Base-by-base conservation (phyloP, 257 asterid genomes). In the Cordia subcordata region DNA sequence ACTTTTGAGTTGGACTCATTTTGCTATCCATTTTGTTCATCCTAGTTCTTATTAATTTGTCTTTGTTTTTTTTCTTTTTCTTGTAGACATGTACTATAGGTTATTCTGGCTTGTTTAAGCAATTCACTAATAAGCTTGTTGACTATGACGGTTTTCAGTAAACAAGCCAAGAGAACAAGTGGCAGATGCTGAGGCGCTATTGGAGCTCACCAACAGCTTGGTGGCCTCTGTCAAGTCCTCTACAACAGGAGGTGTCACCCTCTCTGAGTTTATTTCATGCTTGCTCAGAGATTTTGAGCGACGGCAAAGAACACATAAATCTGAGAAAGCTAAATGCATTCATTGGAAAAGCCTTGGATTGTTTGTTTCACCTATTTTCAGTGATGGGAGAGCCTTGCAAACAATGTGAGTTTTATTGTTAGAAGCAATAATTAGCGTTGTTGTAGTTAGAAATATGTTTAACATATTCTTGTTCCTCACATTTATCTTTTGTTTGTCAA, bases 111-210 rank as follows among this genome's bases (percentile, higher is more conserved):
- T 20, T 51, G 1, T 45, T 22, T 20, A 0, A 35, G 32, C 46
- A 21, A 35, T 22, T 13, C 11, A 8, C 11, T 52, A 0, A 13
- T 52, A 17, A 6, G 5, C 38, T 51, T 27, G 17, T 13, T 32
- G 1, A 12, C 12, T 27, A 27, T 42, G 19, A 22, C 49, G 49
- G 16, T 60, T 44, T 75, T 14, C 75, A 85, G 94, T 82, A 3
- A 60, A 46, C 15, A 77, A 62, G 71, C 89, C 87, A 1, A 72
- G 89, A 22, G 89, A 85, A 63, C 94, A 85, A 47, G 83, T 81
- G 10, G 82, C 80, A 2, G 94, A 85, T 67, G 94, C 89, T 46
- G 85, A 79, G 72, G 71, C 88, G 27, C 50, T 85, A 57, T 57
- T 79, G 8, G 82, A 71, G 6, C 67, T 85, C 50, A 69, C 83